Evolutionary conservation across 768 basidiomycete genomes (phyloP), one percentile per base, ranked within the genome.

Genomic region (Rhizopogon vinicolor): DNA sequence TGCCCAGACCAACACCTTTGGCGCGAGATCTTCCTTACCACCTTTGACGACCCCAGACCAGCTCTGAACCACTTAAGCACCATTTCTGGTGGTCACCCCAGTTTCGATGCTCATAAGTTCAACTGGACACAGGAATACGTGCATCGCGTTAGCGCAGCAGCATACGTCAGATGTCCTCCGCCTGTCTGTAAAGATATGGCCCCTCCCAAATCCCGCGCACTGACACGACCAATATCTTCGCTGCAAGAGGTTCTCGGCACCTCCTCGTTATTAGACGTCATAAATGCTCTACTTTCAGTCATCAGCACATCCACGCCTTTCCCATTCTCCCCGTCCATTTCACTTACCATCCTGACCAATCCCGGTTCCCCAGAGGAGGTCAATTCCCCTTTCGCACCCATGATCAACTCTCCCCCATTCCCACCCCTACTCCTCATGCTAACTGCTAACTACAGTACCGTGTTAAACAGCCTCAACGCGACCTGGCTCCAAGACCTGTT

Each of bases 31-130:
- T 83, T 77, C 61, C 71, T 82, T 22, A 63, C 71, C 1, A 69
- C 66, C 1, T 83, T 80, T 63, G 81, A 82, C 54, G 79, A 82
- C 53, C 81, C 81, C 0, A 66, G 78, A 33, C 61, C 64, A 10
- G 71, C 71, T 7, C 58, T 69, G 29, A 54, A 58, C 29, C 64
- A 72, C 14, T 50, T 66, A 14, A 57, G 60, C 5, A 59, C 61
- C 16, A 18, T 72, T 7, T 51, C 58, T 22, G 57, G 50, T 13
- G 51, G 55, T n/a, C 52, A 63, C 19, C 55, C 51, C 9, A 22
- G 53, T 19, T 40, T 12, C 10, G 52, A 57, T 52, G 22, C 53
- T 35, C 40, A 41, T 41, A 3, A 37, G 1, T 66, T 58, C 51
- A 53, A 72, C 51, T 69, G 62, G 64, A 63, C 63, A 7, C 48